Conservation (phyloP, 2,329 filamentous ascomycete genomes). For the Botryotinia narcissicola region DNA sequence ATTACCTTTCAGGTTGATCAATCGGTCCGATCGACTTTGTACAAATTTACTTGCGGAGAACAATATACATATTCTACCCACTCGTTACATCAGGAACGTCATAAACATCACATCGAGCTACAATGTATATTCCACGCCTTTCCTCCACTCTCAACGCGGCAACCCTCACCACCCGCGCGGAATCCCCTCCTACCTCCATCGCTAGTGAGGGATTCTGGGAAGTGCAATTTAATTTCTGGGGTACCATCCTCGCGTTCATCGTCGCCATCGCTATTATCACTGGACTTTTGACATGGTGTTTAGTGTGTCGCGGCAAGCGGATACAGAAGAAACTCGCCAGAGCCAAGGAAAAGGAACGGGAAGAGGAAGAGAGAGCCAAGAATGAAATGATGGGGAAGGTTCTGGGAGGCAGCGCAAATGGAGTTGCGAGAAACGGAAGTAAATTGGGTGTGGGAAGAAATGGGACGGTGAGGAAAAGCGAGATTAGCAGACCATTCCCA, state of each 20-base stretch:
- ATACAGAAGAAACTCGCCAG: not conserved
- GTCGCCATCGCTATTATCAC: not conserved
- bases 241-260: not conserved
- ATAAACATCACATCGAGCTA: not conserved
- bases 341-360: not conserved
- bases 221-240: slow-evolving; percentile 14
- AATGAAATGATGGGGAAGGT: not conserved
- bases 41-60: too few species aligned
- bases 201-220: not conserved
- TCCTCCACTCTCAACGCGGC: not conserved
- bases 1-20: not conserved
- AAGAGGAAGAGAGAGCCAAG: not conserved
- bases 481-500: not conserved
- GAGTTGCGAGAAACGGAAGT: not conserved
- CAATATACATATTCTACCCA: not conserved
- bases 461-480: not conserved
- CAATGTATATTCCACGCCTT: slow-evolving; percentile 1
- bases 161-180: not conserved
- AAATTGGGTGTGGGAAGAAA: not conserved
- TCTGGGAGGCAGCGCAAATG: not conserved
- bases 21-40: not conserved
- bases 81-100: not conserved
- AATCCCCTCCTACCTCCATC: not conserved
- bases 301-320: slow-evolving; percentile 5
- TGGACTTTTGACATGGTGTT: not conserved